Evolutionary conservation across 495 filamentous ascomycete species (phyloP), one percentile per base, ranked within the genome.

Genomic region (Trichodelitschia bisporula): DNA sequence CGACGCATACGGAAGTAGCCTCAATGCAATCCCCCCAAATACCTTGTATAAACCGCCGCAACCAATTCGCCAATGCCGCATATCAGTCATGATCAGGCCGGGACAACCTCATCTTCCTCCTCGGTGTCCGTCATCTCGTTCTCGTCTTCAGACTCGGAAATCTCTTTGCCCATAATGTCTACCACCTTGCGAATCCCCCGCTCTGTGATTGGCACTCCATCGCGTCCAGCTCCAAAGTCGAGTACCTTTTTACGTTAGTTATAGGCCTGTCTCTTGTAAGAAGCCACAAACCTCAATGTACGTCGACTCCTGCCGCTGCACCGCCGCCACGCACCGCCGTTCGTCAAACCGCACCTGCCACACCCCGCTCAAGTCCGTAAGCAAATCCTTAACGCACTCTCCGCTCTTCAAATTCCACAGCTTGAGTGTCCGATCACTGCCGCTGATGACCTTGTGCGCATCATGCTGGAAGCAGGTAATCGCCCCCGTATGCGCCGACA

Each of bases 261-360:
- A 21, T 1, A 18, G 18, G 51, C 72, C 59, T 48, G n/a, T n/a
- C n/a, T n/a, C n/a, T n/a, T n/a, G n/a, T n/a, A n/a, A n/a, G n/a
- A n/a, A n/a, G n/a, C n/a, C n/a, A n/a, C n/a, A n/a, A n/a, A 95
- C 86, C 68, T 99, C 86, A 29, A 99, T 79, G 44, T 91, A 95
- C 3, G 89, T 95, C 42, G 90, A 45, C 38, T 69, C 71, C 31
- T 89, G 77, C 26, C 86, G 62, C 57, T 99, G 89, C 37, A 99
- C 86, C 18, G 86, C 86, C 29, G 86, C 86, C 26, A 99, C 86
- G 49, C 86, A 99, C 49, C 82, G 60, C 36, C 86, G 63, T 46
- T 90, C 77, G 47, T 99, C 82, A 51, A 99, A 99, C 45, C 80
- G 80, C 43, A 99, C 86, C 54, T 99, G 86, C 86, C 86, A 99